Base-by-base conservation (phyloP, 2,329 filamentous ascomycete genomes). In the Sporothrix brunneoviolacea region DNA sequence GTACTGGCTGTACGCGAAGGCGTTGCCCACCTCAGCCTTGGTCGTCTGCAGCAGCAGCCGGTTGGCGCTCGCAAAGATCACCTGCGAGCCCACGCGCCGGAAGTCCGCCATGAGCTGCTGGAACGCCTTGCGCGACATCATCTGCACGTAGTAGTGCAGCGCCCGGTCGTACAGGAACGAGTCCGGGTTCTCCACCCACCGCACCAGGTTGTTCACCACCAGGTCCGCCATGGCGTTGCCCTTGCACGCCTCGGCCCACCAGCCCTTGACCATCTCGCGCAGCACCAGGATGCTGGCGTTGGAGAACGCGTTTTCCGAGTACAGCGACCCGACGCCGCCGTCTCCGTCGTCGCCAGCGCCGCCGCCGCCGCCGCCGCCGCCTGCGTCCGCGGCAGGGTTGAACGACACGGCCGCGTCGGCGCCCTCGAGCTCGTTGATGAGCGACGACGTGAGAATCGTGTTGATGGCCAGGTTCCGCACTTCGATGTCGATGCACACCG, bases 31-130 rank as follows among this genome's bases (percentile, higher is more conserved):
- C 67, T 98, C 93, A 1, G 87, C 84, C 70, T 98, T 99, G 4
- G 89, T 95, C 0, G 93, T 99, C 65, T 98, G 93, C 16, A 99
- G 75, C 9, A 99, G 77, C 16, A 99, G 74, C 10, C 91, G 82
- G 59, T 91, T 95, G 4, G 91, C 79, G 61, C 84, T 95, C 36
- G 93, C 94, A 66, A 94, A 97, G n/a, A 99, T 81, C 19, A 98
- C 84, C 59, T 96, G 89, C 0, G 90, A 96, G 2, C 93, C 93
- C 2, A 98, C 91, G 10, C 91, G 84, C 54, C 90, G 83, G 71
- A 98, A 98, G 64, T 98, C 93, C 0, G 85, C 87, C 86, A 98
- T 95, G 32, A 99, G 79, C 67, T 97, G 91, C 63, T 96, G 88
- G 58, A 98, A 88, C 0, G 94, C 93, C 67, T 98, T 98, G 58